Percentiles rank a stretch among this genome's conserved stretches.
phyloP scores from a whole-genome alignment of 805 yeast species.

The Candida peoriensis region DNA sequence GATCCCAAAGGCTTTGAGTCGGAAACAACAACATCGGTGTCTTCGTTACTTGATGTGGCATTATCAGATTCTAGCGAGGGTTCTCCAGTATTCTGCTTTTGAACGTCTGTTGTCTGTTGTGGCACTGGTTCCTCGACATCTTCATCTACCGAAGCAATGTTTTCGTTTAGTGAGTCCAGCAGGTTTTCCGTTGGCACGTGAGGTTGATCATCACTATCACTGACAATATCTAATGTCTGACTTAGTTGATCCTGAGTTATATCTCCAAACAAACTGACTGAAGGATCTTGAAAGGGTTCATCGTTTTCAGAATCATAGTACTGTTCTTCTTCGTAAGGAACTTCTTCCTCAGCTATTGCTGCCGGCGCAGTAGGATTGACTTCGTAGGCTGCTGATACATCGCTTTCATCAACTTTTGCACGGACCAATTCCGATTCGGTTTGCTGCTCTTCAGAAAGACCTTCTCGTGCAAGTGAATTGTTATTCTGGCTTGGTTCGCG shows the following conservation, averaged over 20 bases:
- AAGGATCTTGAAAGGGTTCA: slow-evolving; percentile 21
- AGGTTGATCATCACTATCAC: neutral
- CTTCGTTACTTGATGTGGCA: no score
- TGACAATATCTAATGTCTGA: slow-evolving; percentile 1
- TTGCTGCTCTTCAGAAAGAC: no score
- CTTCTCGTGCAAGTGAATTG: no score
- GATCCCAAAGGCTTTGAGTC: no score
- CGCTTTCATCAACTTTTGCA: neutral
- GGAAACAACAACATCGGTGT: no score
- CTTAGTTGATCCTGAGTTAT: slow-evolving; percentile 12
- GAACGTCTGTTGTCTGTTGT: no score
- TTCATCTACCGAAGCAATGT: no score
- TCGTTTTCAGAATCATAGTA: slow-evolving; percentile 22
- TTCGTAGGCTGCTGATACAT: neutral
- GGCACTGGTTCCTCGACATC: no score
- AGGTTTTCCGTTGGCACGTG: neutral
- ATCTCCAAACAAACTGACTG: slow-evolving; percentile 21
- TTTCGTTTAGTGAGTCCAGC: neutral
- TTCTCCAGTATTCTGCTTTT: no score
- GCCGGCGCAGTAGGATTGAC: neutral
- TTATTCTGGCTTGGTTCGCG: no score
- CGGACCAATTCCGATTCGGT: no score
- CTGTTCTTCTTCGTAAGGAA: slow-evolving; percentile 3
- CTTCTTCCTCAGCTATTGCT: neutral
- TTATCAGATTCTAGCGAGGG: no score